Base-by-base conservation (phyloP, 106 monocot genomes). In the Platanthera guangdongensis region DNA sequence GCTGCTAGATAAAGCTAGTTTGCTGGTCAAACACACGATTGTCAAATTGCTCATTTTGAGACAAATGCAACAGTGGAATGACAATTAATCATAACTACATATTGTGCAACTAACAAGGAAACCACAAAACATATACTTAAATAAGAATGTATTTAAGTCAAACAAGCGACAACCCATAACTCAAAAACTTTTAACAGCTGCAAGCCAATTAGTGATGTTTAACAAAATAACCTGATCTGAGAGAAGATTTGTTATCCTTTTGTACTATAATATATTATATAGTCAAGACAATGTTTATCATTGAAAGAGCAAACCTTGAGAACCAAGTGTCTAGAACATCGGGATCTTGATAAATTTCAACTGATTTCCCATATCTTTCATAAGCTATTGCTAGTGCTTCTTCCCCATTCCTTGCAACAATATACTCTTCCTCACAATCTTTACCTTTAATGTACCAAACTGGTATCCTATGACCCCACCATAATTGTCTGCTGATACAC, bases 301-400 rank as follows among this genome's bases (percentile, higher is more conserved):
- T 46, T 71, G 57, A 4, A 18, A 78, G 57, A 78, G 52, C 76
- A 70, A 74, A 99, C 97, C 97, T 99, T 71, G 97, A 99, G 85
- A 99, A 99, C 97, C 97, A 94, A 62, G 94, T 99, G 80, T 99
- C 97, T 64, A 99, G 86, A 54, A 99, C 97, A 85, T 99, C 97
- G 79, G 94, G 94, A 84, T 99, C 97, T 89, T 99, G 97, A 73
- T 94, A 99, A 68, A 99, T 91, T 80, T 92, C 97, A n/a, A 88
- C 94, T 54, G 86, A 77, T 90, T 85, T 88, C 71, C 97, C 97
- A 84, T 88, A 94, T 82, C 88, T 88, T 69, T 85, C 85, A 74
- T 81, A 80, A 81, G 97, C 97, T 82, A 85, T 86, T 73, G 78
- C 78, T 72, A 84, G 83, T 22, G 97, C 97, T 78, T 99, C 97